Percentiles rank a stretch among this genome's conserved stretches.
phyloP scores from a whole-genome alignment of 2,329 filamentous ascomycete species.

The Pezicula carpinea region DNA sequence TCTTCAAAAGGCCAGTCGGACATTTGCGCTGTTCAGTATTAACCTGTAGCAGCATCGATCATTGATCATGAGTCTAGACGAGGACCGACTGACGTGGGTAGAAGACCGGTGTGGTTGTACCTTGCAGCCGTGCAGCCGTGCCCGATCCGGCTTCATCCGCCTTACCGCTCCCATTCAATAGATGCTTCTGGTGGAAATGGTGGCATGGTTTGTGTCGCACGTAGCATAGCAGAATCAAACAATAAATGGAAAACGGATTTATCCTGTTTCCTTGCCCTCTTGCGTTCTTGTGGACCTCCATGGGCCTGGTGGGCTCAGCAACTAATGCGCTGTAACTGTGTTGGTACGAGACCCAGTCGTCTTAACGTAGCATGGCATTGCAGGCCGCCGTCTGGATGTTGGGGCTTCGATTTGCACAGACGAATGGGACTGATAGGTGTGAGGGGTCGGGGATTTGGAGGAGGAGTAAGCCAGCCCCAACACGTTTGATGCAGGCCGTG shows the following conservation, averaged over 20 bases:
- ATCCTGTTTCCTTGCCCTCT: no score
- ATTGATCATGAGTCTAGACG: conserved; percentile 23
- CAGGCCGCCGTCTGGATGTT: no score
- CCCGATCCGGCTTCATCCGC: conserved; percentile 4
- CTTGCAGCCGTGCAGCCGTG: conserved; percentile 10
- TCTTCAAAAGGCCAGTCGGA: no score
- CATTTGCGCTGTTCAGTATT: conserved; percentile 14
- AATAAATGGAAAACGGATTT: not conserved
- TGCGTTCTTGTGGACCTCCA: no score
- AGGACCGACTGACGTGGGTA: not conserved
- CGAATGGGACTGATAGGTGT: not conserved
- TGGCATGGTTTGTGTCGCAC: not conserved
- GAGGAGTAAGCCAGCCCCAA: not conserved
- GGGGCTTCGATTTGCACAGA: not conserved
- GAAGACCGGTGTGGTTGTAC: not conserved
- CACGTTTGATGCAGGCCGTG: conserved; percentile 5
- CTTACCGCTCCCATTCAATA: not conserved
- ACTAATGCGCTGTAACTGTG: not conserved
- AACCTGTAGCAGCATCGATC: conserved; percentile 27
- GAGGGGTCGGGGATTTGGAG: conserved; percentile 1
- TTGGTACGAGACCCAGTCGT: no score
- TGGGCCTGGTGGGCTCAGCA: not conserved
- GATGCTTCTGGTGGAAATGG: not conserved
- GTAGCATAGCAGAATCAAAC: not conserved
- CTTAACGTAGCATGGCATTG: no score